Evolutionary conservation across 2,329 filamentous ascomycete genomes (phyloP), one percentile per base, ranked within the genome.

Genomic region (Fusarium heterosporum): DNA sequence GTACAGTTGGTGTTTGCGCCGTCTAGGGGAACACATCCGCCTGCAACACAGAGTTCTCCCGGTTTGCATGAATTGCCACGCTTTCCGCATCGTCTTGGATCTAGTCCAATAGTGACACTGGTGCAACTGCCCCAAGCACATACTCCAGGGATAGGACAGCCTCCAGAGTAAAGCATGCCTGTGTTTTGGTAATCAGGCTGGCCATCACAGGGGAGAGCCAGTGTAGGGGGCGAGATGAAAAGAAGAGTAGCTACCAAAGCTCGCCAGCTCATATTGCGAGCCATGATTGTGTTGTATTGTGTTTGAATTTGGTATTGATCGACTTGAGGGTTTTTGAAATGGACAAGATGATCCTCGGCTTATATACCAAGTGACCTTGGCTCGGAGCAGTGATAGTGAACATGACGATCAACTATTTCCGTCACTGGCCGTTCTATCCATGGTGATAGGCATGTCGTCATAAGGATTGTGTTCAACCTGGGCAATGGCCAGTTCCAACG

Each of bases 101-200:
- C 66, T 2, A 69, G 51, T 48, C 64, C 66, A 17, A 69, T 55
- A 13, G 66, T 70, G 8, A 46, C 48, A 10, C 42, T 69, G 11
- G 67, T 68, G 38, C 66, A 69, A 17, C 43, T 68, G 11, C 62
- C 58, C 63, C 63, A 68, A 13, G 54, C 52, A 2, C 67, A 69
- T 7, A 70, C 48, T 6, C 58, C 54, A 22, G 66, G 55, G 6
- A 65, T 19, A 7, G 67, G 60, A 48, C 67, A 69, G 2, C 65
- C 65, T 13, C 63, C 66, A 34, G 45, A 61, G 30, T 68, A 68
- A 3, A 68, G 59, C 19, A 51, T 50, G 26, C 28, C 29, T 1
- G 36, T 47, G 12, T 51, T 16, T 11, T 60, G 56, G 11, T 50
- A 38, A 29, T 36, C 16, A 17, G 61, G 42, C 1, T 47, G 56